Evolutionary conservation across 2,329 filamentous ascomycete species (phyloP), one percentile per base, ranked within the genome.

Genomic region (Ustulina deusta): DNA sequence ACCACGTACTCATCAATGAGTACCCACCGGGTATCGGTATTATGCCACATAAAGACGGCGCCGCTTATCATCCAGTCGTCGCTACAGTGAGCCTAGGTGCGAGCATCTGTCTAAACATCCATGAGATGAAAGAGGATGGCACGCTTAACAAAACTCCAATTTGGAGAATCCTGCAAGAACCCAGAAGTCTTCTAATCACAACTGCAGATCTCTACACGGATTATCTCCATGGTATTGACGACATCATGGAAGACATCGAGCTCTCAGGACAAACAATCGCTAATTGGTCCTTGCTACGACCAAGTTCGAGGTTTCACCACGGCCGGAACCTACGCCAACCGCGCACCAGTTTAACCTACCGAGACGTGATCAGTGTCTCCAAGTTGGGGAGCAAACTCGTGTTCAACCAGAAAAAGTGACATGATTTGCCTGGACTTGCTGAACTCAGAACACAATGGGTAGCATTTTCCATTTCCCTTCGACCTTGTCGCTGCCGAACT

Each of bases 41-140:
- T 72, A 97, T 97, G 93, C 90, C 94, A 54, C 95, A 98, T 79
- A 96, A 97, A 84, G 95, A 99, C 78, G 96, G 95, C 1, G 82
- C 87, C 9, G 93, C 95, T 10, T 99, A 99, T 78, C 87, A 92
- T 76, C 92, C 92, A 1, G 89, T 97, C 15, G 95, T 97, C 13
- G 96, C 93, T 71, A 98, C 96, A 1, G 90, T 98, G 70, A 97
- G 93, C 80, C 82, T 99, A 7, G 93, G 93, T 0, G 88, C 89
- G 10, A 88, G 88, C 55, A 83, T 97, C 9, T 93, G 95, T 65
- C 83, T 98, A 59, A 90, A 97, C 73, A 83, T 98, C 15, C 89
- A 92, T 77, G 84, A 84, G 73, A 90, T 86, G 78, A 88, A 85
- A 68, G 84, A 86, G 9, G 86, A 89, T 63, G 87, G 86, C n/a